Evolutionary conservation across 2,329 filamentous ascomycete genomes (phyloP), one percentile per base, ranked within the genome.

Genomic region (Nemania sp.): DNA sequence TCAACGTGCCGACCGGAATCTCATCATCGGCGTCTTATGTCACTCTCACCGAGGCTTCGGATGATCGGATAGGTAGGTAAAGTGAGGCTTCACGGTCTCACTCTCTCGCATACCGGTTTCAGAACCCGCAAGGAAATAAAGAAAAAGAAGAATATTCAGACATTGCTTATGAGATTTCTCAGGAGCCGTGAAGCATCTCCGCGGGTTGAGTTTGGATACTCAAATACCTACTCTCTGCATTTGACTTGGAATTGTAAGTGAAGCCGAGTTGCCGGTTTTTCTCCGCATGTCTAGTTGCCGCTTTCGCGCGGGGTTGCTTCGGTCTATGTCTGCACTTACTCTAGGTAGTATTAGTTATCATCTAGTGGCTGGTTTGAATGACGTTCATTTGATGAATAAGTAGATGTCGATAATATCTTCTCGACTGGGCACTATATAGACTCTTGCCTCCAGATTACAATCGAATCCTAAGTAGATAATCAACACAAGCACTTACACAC

Each of bases 251-350:
- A 61, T 27, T 24, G 41, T 4, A 26, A 52, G 61, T 49, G 64
- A 74, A 66, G 6, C 75, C 76, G 76, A 77, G 72, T 71, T 77
- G 55, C 76, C 76, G 76, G 75, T 20, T 70, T 77, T 73, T 77
- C 75, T 72, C 76, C 76, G 76, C 71, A 66, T 51, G 68, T 54
- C 61, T 59, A 63, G 41, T 53, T 47, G 61, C 66, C 43, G 66
- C 58, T 60, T 59, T 66, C 70, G 71, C 70, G 69, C 69, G 67
- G 71, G 69, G 64, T 71, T 62, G 45, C 41, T 64, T 54, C 29
- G 26, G 54, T 41, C 29, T 10, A 35, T 26, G 49, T 53, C 47
- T 24, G 35, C 52, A 63, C 22, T 5, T 51, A 41, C 38, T 18
- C 5, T 18, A 13, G 32, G 11, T 11, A 35, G 32, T 35, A 35